phyloP scores from a whole-genome alignment of 2,329 filamentous ascomycete genomes.

The Graphilbum fragrans region DNA sequence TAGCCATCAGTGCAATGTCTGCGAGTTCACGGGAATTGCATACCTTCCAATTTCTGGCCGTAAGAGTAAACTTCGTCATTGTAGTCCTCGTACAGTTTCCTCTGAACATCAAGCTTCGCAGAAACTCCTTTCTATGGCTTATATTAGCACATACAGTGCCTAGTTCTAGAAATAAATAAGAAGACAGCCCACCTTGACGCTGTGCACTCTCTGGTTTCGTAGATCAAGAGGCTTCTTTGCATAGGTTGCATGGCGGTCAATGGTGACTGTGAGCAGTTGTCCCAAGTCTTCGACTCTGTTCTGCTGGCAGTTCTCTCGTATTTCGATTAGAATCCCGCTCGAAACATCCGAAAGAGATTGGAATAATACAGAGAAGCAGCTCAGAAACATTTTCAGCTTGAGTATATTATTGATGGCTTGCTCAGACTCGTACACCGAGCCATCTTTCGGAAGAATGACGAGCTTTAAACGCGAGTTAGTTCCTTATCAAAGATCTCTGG shows the following conservation, averaged over 20 bases:
- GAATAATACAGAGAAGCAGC: constrained; percentile 52
- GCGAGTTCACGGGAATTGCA: too few species aligned
- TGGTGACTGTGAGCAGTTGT: constrained; percentile 51
- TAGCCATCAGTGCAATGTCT: not conserved
- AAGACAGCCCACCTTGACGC: constrained; percentile 53
- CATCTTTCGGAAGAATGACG: constrained; percentile 57
- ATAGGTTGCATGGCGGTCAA: constrained; percentile 74
- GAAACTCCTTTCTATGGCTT: constrained; percentile 5
- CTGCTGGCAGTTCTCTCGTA: constrained; percentile 57
- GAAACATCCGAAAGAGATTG: constrained; percentile 54
- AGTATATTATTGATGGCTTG: constrained; percentile 79
- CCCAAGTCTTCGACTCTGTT: constrained; percentile 49
- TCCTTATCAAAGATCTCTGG: not conserved
- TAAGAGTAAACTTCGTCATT: constrained; percentile 51
- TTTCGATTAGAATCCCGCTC: constrained; percentile 52
- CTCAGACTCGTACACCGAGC: constrained; percentile 57
- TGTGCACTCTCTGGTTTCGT: constrained; percentile 81
- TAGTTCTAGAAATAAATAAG: too few species aligned
- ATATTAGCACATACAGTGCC: too few species aligned
- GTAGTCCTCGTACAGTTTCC: constrained; percentile 81
- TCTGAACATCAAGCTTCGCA: constrained; percentile 9
- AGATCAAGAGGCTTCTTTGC: constrained; percentile 72
- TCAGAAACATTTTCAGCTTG: constrained; percentile 71
- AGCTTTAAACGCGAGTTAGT: constrained; percentile 34
- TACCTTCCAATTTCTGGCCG: constrained; percentile 53